phyloP scores from a whole-genome alignment of 2,329 filamentous ascomycete genomes.

The Tolypocladium cylindrosporum region DNA sequence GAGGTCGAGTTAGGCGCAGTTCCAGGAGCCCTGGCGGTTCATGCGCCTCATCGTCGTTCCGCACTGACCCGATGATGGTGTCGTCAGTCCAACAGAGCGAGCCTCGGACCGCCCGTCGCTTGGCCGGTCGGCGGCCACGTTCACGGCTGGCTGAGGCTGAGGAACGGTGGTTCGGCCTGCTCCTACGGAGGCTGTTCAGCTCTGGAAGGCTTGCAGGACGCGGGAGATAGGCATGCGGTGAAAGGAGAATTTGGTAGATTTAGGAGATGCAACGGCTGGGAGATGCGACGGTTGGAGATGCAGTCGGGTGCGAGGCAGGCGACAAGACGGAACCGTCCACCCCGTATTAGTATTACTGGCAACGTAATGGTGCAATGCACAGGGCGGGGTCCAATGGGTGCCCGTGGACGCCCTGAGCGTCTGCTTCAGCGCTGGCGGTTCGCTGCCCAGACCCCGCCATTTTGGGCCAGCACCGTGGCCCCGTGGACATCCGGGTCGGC shows the following conservation, averaged over 20 bases:
- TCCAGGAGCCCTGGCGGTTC: not conserved
- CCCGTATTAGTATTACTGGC: not conserved
- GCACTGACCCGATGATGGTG: not conserved
- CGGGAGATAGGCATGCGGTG: not conserved
- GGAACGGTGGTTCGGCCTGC: not conserved
- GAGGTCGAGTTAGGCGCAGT: not conserved
- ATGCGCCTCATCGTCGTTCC: not conserved
- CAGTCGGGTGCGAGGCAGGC: not conserved
- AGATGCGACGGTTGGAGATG: not conserved
- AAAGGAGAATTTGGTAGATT: not conserved
- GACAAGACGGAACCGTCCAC: not conserved
- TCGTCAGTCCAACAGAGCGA: not conserved
- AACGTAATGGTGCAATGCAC: not conserved
- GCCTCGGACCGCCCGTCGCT: not conserved
- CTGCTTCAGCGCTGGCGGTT: not conserved
- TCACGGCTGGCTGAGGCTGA: not conserved
- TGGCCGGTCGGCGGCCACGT: not conserved
- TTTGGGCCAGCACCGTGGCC: not conserved
- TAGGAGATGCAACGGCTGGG: not conserved
- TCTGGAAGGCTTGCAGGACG: not conserved
- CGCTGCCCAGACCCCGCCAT: not conserved
- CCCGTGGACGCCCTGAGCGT: not conserved
- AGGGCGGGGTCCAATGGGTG: not conserved
- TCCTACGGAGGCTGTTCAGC: not conserved
- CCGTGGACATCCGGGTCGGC: not conserved